Evolutionary conservation across 2,329 filamentous ascomycete genomes (phyloP).

Genomic region (Penicillium rolfsii): DNA sequence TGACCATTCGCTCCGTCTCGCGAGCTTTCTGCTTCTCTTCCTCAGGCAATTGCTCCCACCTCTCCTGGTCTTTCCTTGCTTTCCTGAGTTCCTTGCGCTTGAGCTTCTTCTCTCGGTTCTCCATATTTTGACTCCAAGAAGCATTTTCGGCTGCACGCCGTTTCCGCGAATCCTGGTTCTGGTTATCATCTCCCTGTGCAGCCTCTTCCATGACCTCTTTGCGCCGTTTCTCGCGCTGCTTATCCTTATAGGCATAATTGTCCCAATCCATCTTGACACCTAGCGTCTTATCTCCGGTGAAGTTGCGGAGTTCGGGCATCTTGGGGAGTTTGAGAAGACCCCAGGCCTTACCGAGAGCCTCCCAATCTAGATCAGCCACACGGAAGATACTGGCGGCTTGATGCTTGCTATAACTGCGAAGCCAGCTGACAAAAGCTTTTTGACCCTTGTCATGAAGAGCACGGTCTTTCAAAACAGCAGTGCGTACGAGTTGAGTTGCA

Average conservation of each 20-base stretch:
- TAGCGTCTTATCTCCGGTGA: slow-evolving; percentile 68
- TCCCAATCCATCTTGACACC: slow-evolving; percentile 65
- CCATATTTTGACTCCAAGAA: slow-evolving; percentile 74
- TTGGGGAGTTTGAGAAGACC: slow-evolving; percentile 83
- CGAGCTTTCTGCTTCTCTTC: slow-evolving; percentile 66
- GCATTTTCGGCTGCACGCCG: slow-evolving; percentile 63
- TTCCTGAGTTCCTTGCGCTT: slow-evolving; percentile 67
- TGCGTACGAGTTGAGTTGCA: slow-evolving; percentile 64
- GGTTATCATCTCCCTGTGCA: slow-evolving; percentile 43
- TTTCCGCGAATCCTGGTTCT: slow-evolving; percentile 51
- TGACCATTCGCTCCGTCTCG: slow-evolving; percentile 67
- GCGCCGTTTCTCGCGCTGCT: slow-evolving; percentile 68
- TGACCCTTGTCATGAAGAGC: slow-evolving; percentile 85
- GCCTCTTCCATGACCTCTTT: slow-evolving; percentile 57
- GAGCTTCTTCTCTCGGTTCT: slow-evolving; percentile 65
- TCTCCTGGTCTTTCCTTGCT: slow-evolving; percentile 66
- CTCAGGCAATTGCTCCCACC: slow-evolving; percentile 68
- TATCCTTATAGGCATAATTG: slow-evolving; percentile 71
- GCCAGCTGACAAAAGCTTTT: slow-evolving; percentile 89
- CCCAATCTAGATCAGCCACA: slow-evolving; percentile 80
- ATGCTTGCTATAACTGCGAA: slow-evolving; percentile 88
- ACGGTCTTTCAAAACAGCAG: slow-evolving; percentile 59
- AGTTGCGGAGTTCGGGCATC: slow-evolving; percentile 86
- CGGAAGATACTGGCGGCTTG: slow-evolving; percentile 90
- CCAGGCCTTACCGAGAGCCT: slow-evolving; percentile 78